Base-by-base conservation (phyloP, 2,329 filamentous ascomycete species). In the Lachnellula hyalina region DNA sequence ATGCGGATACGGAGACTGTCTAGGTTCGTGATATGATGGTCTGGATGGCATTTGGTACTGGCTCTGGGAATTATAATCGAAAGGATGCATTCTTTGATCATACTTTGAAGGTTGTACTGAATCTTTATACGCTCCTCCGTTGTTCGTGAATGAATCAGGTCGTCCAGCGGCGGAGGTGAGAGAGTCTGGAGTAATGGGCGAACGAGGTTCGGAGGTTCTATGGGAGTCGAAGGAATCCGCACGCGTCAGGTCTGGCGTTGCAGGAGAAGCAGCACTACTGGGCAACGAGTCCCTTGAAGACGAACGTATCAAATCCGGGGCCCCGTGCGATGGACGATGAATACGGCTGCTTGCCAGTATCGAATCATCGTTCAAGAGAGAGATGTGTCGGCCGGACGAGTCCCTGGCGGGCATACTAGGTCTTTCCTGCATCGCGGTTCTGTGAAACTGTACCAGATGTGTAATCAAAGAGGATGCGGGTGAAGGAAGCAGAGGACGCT, bases 201-300 rank as follows among this genome's bases (percentile, higher is more conserved):
- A 81, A 19, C 74, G 65, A 32, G 79, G 75, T 53, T 81, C 81
- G 63, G 73, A 75, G 67, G 78, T 81, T 61, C 74, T 74, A 58
- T 81, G 78, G 11, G 82, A 85, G 65, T 85, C 82, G 67, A 81
- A 84, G 0, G 82, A 85, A 61, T 83, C 73, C 51, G 81, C 82
- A 44, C 82, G 79, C 49, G 79, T 70, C n/a, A 85, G 75, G 62
- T 80, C 78, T 32, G 82, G 82, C 4, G 63, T 65, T 23, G 56
- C 34, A 11, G 65, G 64, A 19, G 77, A 76, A 3, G 63, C 64
- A 2, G 63, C 63, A 41, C 46, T 55, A 55, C 63, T 67, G 9
- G 52, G 44, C 4, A 75, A 75, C 3, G 77, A 77, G 51, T 57
- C 64, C 59, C 71, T 55, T 3, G 66, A 67, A 35, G 55, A 38